These are phyloP conservation scores for Paraglomus brasilianum DNA, from an alignment of 192 early-diverging fungal species.

Conservation along the genomic window DNA sequence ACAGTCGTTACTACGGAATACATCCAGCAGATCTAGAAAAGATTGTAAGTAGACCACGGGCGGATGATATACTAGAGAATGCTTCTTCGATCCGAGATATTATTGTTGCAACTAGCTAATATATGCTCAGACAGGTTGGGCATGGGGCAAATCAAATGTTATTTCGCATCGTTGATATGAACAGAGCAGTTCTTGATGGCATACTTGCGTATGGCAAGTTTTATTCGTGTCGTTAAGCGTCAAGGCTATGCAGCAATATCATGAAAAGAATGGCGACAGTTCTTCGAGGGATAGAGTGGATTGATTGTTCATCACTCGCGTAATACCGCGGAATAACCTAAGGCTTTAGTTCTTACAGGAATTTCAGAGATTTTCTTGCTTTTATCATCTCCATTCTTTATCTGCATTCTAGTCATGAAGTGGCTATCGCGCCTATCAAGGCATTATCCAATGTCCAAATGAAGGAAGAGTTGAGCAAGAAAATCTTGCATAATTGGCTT, in stretches of 20 bases:
- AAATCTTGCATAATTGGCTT: too few species aligned
- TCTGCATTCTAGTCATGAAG: slow-evolving; percentile 69
- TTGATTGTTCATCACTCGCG: slow-evolving; percentile 59
- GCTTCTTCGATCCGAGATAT: slow-evolving; percentile 22
- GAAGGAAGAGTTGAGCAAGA: too few species aligned
- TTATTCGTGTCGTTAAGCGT: slow-evolving; percentile 77
- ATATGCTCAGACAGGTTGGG: slow-evolving; percentile 91
- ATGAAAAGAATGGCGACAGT: slow-evolving; percentile 35
- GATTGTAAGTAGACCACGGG: not conserved
- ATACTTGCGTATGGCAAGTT: slow-evolving; percentile 81
- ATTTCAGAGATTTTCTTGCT: slow-evolving; percentile 65
- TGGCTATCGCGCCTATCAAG: slow-evolving; percentile 73
- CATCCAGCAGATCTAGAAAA: slow-evolving; percentile 64
- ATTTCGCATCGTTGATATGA: slow-evolving; percentile 90
- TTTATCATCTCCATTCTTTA: slow-evolving; percentile 66
- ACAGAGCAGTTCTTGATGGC: slow-evolving; percentile 80
- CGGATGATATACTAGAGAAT: slow-evolving; percentile 29
- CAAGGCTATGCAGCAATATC: slow-evolving; percentile 40
- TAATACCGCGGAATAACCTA: slow-evolving; percentile 69
- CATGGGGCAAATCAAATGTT: slow-evolving; percentile 93
- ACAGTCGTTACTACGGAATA: slow-evolving; percentile 93
- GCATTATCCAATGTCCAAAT: slow-evolving; percentile 50
- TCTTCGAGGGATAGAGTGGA: slow-evolving; percentile 37
- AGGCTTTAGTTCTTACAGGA: slow-evolving; percentile 70
- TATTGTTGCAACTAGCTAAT: slow-evolving; percentile 78